phyloP scores from a whole-genome alignment of 2,329 filamentous ascomycete species.

The Teratosphaeria gauchensis region DNA sequence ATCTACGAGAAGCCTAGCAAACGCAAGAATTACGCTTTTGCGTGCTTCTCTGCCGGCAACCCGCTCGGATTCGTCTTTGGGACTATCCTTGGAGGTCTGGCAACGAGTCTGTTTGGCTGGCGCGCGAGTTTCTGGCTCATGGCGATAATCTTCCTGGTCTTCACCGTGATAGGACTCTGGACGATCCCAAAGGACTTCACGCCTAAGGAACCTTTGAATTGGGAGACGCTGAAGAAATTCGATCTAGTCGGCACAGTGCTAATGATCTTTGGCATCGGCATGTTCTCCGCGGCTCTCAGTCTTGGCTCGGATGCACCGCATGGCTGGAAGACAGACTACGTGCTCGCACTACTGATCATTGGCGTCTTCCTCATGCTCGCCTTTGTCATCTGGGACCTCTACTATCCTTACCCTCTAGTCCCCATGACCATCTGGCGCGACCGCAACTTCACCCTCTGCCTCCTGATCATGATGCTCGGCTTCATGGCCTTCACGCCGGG shows the following conservation, averaged over 20 bases:
- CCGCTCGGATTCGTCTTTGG: slow-evolving; percentile 49
- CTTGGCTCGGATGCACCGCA: slow-evolving; percentile 46
- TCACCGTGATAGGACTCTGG: slow-evolving; percentile 49
- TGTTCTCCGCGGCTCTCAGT: slow-evolving; percentile 53
- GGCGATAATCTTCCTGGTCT: slow-evolving; percentile 52
- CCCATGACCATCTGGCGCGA: slow-evolving; percentile 52
- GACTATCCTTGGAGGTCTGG: slow-evolving; percentile 53
- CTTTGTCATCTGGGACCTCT: slow-evolving; percentile 56
- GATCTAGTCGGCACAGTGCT: slow-evolving; percentile 52
- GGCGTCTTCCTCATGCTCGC: slow-evolving; percentile 46
- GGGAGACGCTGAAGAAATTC: slow-evolving; percentile 45
- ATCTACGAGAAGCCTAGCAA: slow-evolving; percentile 52
- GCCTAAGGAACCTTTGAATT: slow-evolving; percentile 36
- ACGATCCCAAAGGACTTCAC: slow-evolving; percentile 49
- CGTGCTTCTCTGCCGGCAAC: slow-evolving; percentile 51
- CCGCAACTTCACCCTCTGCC: slow-evolving; percentile 53
- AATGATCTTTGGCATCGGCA: slow-evolving; percentile 54
- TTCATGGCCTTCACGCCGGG: slow-evolving; percentile 48
- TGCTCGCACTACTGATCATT: slow-evolving; percentile 53
- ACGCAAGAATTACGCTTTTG: slow-evolving; percentile 57
- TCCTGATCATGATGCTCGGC: slow-evolving; percentile 48
- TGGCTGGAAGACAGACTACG: slow-evolving; percentile 54
- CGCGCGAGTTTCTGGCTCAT: slow-evolving; percentile 53
- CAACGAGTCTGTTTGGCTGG: slow-evolving; percentile 53
- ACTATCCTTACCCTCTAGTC: slow-evolving; percentile 36